These are phyloP conservation scores for Ichthyophthirius multifiliis DNA, from an alignment of 169 alveolate species.

Conservation along the genomic window DNA sequence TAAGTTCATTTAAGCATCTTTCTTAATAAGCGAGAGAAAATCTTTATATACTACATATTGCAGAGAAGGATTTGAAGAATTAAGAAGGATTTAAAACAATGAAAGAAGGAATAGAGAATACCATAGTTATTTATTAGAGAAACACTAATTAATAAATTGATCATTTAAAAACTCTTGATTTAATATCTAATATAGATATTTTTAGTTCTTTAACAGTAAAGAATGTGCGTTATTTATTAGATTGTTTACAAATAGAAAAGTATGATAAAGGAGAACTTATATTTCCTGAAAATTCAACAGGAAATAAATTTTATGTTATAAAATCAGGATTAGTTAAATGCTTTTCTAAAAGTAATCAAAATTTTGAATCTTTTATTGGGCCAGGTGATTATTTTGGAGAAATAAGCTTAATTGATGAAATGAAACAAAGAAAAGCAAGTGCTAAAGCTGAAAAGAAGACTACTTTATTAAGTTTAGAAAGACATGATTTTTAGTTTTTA, in stretches of 20 bases:
- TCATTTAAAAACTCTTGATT: constrained; percentile 22
- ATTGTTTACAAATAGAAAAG: constrained; percentile 68
- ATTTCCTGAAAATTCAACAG: constrained; percentile 79
- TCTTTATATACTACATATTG: constrained; percentile 30
- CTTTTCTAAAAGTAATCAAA: constrained; percentile 9
- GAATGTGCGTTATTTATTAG: constrained; percentile 66
- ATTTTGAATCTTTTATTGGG: constrained; percentile 27
- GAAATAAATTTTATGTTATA: constrained; percentile 76
- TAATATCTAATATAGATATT: constrained; percentile 34
- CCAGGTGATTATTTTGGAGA: constrained; percentile 47
- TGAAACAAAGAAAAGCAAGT: constrained; percentile 36
- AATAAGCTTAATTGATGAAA: constrained; percentile 18
- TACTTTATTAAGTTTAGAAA: constrained; percentile 21
- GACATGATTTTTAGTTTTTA: constrained; percentile 38
- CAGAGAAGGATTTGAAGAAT: constrained; percentile 29
- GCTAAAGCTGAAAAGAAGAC: constrained; percentile 32
- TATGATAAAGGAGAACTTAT: constrained; percentile 67
- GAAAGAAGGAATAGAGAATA: constrained; percentile 38
- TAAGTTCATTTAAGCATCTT: constrained; percentile 1
- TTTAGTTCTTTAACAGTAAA: constrained; percentile 51
- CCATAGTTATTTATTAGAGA: constrained; percentile 24
- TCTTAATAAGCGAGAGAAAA: constrained; percentile 12
- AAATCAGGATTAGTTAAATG: constrained; percentile 74
- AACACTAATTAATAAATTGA: constrained; percentile 19
- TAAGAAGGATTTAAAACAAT: constrained; percentile 33